Percentiles rank a stretch among this genome's conserved stretches.
phyloP scores from a whole-genome alignment of 805 yeast species.

The Candida montana region DNA sequence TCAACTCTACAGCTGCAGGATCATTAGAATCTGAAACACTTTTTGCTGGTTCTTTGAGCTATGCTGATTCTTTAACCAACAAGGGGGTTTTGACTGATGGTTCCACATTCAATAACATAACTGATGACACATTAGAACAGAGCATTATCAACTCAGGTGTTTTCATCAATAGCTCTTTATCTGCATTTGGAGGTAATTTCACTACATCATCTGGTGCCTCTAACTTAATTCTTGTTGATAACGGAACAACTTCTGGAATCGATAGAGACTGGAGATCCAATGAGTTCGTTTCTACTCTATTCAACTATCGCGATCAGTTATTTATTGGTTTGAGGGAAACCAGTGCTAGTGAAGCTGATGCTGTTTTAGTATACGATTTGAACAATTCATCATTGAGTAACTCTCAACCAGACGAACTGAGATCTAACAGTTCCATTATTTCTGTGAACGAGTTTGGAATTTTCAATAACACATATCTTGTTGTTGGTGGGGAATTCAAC shows the following conservation, averaged over 20 bases:
- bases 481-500: conserved; percentile 72
- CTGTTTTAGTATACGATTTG: conserved; percentile 48
- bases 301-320: conserved; percentile 23
- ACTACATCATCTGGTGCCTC: conserved; percentile 21
- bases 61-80: conserved; percentile 15
- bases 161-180: conserved; percentile 41
- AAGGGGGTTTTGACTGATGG: conserved; percentile 14
- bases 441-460: conserved; percentile 34
- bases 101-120: conserved; percentile 18
- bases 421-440: conserved; percentile 25
- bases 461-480: conserved; percentile 35
- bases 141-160: conserved; percentile 31
- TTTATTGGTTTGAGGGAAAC: conserved; percentile 41
- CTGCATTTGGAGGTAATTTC: conserved; percentile 60
- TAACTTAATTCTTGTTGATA: conserved; percentile 23
- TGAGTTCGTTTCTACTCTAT: conserved; percentile 16
- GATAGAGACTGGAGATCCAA: conserved; percentile 24
- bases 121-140: conserved; percentile 10
- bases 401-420: conserved; percentile 11
- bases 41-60: conserved; percentile 22
- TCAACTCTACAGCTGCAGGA: conserved; percentile 28
- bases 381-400: conserved; percentile 22
- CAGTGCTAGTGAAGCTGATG: conserved; percentile 12
- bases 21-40: conserved; percentile 14
- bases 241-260: conserved; percentile 24